phyloP scores from a whole-genome alignment of 2,329 filamentous ascomycete species.

The Botrytis tulipae region DNA sequence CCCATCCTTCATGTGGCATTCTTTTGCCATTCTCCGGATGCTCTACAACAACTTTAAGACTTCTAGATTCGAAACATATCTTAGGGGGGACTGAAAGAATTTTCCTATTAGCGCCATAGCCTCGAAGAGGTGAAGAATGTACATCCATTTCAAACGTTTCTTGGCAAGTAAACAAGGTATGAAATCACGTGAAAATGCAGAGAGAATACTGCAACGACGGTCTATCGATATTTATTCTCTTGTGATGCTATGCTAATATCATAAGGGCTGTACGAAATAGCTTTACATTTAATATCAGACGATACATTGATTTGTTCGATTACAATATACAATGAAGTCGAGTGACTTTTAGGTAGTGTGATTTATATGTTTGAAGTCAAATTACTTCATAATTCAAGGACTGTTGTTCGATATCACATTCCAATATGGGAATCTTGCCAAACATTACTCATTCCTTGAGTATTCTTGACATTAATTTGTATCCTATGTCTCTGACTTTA shows the following conservation, averaged over 20 bases:
- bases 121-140: slow-evolving; percentile 3
- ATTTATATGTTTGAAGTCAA: not conserved
- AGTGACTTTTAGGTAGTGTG: slow-evolving; percentile 1
- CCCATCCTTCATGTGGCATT: not conserved
- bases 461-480: not conserved
- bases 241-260: not conserved
- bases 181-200: not conserved
- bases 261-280: not conserved
- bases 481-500: not conserved
- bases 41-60: not conserved
- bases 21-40: not conserved
- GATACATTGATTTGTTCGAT: not conserved
- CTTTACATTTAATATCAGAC: too few species aligned
- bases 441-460: slow-evolving; percentile 8
- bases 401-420: slow-evolving; percentile 8
- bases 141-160: slow-evolving; percentile 9
- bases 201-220: too few species aligned
- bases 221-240: not conserved
- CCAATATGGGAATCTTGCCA: slow-evolving; percentile 8
- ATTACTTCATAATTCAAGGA: not conserved
- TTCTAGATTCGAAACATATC: not conserved
- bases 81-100: too few species aligned
- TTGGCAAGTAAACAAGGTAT: not conserved
- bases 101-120: not conserved
- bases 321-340: not conserved